Percentiles rank a stretch among this genome's conserved stretches.
Conservation (phyloP, 306 rosid genomes). For the Myrica gale region DNA sequence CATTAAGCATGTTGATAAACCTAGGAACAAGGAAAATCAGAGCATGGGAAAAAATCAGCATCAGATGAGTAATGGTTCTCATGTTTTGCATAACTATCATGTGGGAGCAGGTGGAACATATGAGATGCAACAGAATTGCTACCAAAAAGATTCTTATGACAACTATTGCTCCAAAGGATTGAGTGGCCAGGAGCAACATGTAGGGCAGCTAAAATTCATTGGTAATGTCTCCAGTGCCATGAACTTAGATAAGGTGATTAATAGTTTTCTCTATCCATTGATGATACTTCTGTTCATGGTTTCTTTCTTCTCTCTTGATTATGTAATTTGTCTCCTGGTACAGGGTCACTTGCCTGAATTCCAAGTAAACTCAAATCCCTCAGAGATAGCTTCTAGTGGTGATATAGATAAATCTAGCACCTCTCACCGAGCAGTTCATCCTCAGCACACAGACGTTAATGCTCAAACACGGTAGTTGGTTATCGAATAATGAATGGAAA, state of each 20-base stretch:
- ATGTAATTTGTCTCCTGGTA: slow-evolving; percentile 4
- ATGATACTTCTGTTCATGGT: slow-evolving; percentile 1
- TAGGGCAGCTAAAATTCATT: slow-evolving; percentile 31
- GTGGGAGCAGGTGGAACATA: slow-evolving; percentile 33
- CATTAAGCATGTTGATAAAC: slow-evolving; percentile 19
- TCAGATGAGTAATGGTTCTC: slow-evolving; percentile 35
- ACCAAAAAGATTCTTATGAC: slow-evolving; percentile 28
- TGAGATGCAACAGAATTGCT: slow-evolving; percentile 42
- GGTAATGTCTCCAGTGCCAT: slow-evolving; percentile 25
- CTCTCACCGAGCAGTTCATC: slow-evolving; percentile 30
- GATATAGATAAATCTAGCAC: slow-evolving; percentile 34
- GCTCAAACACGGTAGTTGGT: slow-evolving; percentile 44
- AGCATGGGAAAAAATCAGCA: slow-evolving; percentile 22
- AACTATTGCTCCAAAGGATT: slow-evolving; percentile 27
- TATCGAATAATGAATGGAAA: background rate
- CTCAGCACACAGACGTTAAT: slow-evolving; percentile 19
- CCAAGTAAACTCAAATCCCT: slow-evolving; percentile 20
- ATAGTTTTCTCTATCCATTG: slow-evolving; percentile 2
- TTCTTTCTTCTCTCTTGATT: background rate
- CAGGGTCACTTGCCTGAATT: slow-evolving; percentile 31
- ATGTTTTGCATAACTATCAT: slow-evolving; percentile 32
- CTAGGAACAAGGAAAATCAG: slow-evolving; percentile 35
- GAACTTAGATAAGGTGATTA: slow-evolving; percentile 39
- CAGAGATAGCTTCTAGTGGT: slow-evolving; percentile 25
- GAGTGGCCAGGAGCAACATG: slow-evolving; percentile 29